These are phyloP conservation scores for Ophiostoma ulmi DNA, from an alignment of 2,329 filamentous ascomycete genomes.

Conservation along the genomic window DNA sequence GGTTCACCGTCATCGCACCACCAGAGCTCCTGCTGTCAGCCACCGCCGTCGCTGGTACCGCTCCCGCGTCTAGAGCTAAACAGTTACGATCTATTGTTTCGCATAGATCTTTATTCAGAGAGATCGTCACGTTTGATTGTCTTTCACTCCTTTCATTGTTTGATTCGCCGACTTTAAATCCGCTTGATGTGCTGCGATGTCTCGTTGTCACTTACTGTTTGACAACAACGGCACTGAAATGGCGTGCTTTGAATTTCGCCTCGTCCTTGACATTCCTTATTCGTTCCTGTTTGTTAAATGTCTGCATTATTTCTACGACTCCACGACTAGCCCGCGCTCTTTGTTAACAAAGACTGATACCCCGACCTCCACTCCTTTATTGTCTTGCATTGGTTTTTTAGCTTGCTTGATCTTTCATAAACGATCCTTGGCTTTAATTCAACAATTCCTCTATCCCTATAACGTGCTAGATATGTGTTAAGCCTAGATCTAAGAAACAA, in stretches of 20 bases:
- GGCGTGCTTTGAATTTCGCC: background rate
- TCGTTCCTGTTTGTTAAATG: background rate
- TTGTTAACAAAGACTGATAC: conserved; percentile 8
- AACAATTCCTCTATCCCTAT: too few relatives aligned
- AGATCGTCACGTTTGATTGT: background rate
- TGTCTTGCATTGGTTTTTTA: background rate
- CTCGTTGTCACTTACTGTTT: background rate
- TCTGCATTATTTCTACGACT: background rate
- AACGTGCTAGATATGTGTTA: too few relatives aligned
- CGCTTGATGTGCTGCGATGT: background rate
- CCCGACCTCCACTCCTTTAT: background rate
- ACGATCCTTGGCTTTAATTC: background rate
- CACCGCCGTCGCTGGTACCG: conserved; percentile 39
- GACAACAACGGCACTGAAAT: background rate
- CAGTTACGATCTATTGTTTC: background rate
- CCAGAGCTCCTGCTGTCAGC: conserved; percentile 18
- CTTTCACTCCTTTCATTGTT: background rate
- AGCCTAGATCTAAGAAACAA: too few relatives aligned
- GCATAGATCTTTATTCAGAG: background rate
- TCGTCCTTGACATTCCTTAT: background rate
- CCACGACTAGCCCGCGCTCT: background rate
- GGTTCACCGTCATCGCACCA: conserved; percentile 42
- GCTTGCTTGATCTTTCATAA: background rate
- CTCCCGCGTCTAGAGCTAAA: conserved; percentile 36
- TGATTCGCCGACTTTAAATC: background rate